Evolutionary conservation across 345 rosid species (phyloP), one percentile per base, ranked within the genome.

Genomic region (Hevea brasiliensis): DNA sequence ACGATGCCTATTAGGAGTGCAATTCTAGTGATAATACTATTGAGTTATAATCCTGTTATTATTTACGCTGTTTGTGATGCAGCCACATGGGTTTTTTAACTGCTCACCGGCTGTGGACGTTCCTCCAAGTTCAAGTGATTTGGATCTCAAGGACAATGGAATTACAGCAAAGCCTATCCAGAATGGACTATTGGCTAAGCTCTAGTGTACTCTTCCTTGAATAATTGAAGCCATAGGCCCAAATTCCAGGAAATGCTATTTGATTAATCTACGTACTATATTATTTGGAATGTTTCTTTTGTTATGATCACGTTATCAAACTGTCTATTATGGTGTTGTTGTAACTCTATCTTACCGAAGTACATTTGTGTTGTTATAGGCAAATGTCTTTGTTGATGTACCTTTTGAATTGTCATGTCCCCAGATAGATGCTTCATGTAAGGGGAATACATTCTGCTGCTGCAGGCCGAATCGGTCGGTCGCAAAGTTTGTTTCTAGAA

Each of bases 51-150:
- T 32, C 47, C 44, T 32, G 37, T n/a, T 12, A n/a, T 32, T 35
- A 0, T 15, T 53, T 2, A 4, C 14, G 29, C 7, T 67, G 47
- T 74, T 41, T 61, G 57, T 59, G 29, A 37, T 68, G 83, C 88
- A 94, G 98, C 98, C 97, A 51, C 96, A 92, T 60, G 98, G 98
- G 62, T 94, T 94, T 78, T 94, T 94, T 74, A 94, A 94, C 74
- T 87, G 94, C 84, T 94, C 98, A 10, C 98, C 97, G 3, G 97
- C 97, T 0, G 89, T 89, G 23, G 98, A 94, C 74, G 98, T 94
- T 48, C 98, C 98, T 6, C 98, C 98, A 20, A 88, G 83, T 68
- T 77, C 86, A 14, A 84, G 94, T 55, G 95, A 94, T 73, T 29
- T 80, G 85, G 96, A 92, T 51, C 87, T 80, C 60, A 92, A 90